phyloP scores from a whole-genome alignment of 306 rosid species.

The Quercus alba region DNA sequence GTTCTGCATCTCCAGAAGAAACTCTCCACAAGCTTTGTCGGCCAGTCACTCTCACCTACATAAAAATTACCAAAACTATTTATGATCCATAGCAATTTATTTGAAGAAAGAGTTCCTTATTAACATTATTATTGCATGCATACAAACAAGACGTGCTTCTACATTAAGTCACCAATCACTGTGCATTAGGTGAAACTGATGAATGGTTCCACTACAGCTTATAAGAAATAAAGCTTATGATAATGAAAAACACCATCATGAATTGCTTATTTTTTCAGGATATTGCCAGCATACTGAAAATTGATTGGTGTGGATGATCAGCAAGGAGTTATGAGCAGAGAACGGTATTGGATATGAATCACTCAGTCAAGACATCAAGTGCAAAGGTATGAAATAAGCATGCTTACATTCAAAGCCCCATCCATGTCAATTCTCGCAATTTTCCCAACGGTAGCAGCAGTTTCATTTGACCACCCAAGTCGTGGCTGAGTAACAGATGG shows the following conservation, averaged over 20 bases:
- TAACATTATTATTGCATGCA: slow-evolving; percentile 8
- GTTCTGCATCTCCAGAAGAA: slow-evolving; percentile 97
- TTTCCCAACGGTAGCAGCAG: slow-evolving; percentile 90
- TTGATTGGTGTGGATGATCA: not conserved
- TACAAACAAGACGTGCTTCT: not conserved
- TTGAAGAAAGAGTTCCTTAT: not conserved
- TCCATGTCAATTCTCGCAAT: slow-evolving; percentile 85
- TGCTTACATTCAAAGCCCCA: slow-evolving; percentile 92
- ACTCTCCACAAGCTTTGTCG: slow-evolving; percentile 94
- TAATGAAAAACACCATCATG: not conserved
- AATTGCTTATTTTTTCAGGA: not conserved
- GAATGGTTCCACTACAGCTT: not conserved
- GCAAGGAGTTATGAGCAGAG: not conserved
- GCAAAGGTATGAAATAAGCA: slow-evolving; percentile 14
- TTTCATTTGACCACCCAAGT: slow-evolving; percentile 97
- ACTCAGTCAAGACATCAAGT: not conserved
- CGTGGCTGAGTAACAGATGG: slow-evolving; percentile 77
- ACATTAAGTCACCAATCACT: not conserved
- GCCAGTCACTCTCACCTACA: slow-evolving; percentile 82
- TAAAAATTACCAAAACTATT: slow-evolving; percentile 25
- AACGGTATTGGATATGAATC: not conserved
- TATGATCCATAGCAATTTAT: not conserved
- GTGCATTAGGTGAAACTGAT: not conserved
- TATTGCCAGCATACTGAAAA: not conserved
- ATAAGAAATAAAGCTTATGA: not conserved